Evolutionary conservation across 129 eudicot species (phyloP), one percentile per base, ranked within the genome.

Genomic region (Solidago caesia): DNA sequence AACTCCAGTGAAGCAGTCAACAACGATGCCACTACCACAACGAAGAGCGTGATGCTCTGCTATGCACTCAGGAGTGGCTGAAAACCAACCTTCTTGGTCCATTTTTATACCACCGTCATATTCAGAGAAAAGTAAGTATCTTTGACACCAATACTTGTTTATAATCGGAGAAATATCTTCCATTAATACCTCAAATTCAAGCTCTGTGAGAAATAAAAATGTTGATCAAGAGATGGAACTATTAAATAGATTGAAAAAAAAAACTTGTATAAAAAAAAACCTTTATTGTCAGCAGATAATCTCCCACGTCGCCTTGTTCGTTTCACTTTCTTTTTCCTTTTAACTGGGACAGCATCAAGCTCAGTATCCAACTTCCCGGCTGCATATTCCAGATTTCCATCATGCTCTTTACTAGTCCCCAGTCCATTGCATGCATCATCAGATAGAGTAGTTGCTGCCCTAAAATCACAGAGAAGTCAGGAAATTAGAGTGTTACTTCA

Each of bases 41-140:
- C 97, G 97, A n/a, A 74, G 71, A 44, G 98, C 98, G 7, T 94
- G 98, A 84, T 94, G 97, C 51, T 83, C 85, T 78, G 97, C 92
- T 76, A 94, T 80, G 75, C 81, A 78, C 77, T 88, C 98, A 0
- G 98, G 97, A 10, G 98, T 94, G 15, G 87, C 98, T 62, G 98
- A 94, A 77, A 90, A 94, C 97, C 98, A 94, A 44, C 98, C 98
- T 84, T 94, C 98, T 78, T 85, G 87, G 41, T 94, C 98, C 98
- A 94, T 94, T 81, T 75, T 70, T 70, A 94, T 87, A 44, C 98
- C 97, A 16, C 84, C 72, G 13, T 94, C 91, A 57, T 84, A 94
- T 79, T 86, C 85, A 12, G 97, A 88, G 80, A 94, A 94, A 62
- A 94, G 77, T 15, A 74, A 21, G 74, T 90, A 88, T 75, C 97